Percentiles rank a stretch among this genome's conserved stretches.
These are phyloP conservation scores for Ramaria rubella DNA, from an alignment of 768 basidiomycete species.

Conservation along the genomic window DNA sequence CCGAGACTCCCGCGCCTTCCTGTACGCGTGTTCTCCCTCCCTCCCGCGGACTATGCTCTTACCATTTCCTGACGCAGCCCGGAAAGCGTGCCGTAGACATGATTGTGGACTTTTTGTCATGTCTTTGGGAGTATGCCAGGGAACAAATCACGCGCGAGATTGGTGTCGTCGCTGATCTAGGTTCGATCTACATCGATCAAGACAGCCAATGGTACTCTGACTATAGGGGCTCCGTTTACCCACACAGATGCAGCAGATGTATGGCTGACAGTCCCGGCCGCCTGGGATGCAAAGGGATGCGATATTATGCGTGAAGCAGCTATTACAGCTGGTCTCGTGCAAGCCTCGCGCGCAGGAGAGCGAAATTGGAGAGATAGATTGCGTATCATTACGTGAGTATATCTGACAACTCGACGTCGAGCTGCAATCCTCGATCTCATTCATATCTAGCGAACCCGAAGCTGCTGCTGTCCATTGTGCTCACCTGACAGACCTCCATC, in stretches of 20 bases:
- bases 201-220: not conserved
- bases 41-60: not conserved
- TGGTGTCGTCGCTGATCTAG: slow-evolving; percentile 78
- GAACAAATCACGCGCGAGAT: slow-evolving; percentile 84
- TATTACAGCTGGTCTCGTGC: slow-evolving; percentile 73
- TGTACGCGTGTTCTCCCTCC: slow-evolving; percentile 29
- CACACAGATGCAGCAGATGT: slow-evolving; percentile 71
- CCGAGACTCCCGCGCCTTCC: slow-evolving; percentile 74
- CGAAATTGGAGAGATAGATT: slow-evolving; percentile 72
- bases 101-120: slow-evolving; percentile 77
- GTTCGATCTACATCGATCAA: slow-evolving; percentile 37
- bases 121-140: slow-evolving; percentile 82
- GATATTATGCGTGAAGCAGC: slow-evolving; percentile 83
- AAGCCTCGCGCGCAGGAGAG: slow-evolving; percentile 63
- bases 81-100: slow-evolving; percentile 74
- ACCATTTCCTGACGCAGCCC: slow-evolving; percentile 34
- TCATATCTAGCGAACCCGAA: slow-evolving; percentile 57
- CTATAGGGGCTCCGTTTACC: slow-evolving; percentile 5
- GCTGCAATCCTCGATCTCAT: not conserved
- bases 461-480: slow-evolving; percentile 91
- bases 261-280: slow-evolving; percentile 82
- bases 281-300: slow-evolving; percentile 84
- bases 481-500: slow-evolving; percentile 72
- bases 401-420: not conserved
- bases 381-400: slow-evolving; percentile 68